Evolutionary conservation across 2,329 filamentous ascomycete genomes (phyloP).

Genomic region (Beauveria asiatica): DNA sequence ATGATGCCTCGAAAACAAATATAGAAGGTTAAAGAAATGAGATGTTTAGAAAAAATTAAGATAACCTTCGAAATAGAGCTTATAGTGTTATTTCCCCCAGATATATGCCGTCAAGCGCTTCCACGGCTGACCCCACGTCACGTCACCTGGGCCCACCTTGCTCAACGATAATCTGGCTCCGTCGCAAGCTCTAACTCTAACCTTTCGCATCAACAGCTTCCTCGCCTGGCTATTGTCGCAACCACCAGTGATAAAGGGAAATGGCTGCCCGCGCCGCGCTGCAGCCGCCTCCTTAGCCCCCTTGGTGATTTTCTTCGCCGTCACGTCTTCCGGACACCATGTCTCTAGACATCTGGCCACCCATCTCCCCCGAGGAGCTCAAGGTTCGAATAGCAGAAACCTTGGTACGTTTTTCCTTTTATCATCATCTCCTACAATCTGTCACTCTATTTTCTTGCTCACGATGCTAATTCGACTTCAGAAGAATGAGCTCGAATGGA

Average conservation of each 20-base stretch:
- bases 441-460: not conserved
- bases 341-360: constrained; percentile 53
- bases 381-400: constrained; percentile 40
- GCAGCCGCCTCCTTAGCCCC: constrained; percentile 8
- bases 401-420: constrained; percentile 33
- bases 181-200: not conserved
- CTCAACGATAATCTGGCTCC: not conserved
- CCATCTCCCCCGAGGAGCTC: constrained; percentile 41
- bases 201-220: not conserved
- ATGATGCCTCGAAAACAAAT: too few species aligned
- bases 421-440: not conserved
- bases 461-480: constrained; percentile 26
- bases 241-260: not conserved
- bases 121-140: not conserved
- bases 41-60: too few species aligned
- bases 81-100: too few species aligned
- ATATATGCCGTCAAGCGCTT: not conserved
- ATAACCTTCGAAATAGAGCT: too few species aligned
- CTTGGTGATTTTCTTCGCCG: not conserved
- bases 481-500: constrained; percentile 47
- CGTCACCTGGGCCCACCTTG: constrained; percentile 3
- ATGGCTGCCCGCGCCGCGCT: constrained; percentile 20
- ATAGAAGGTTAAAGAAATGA: too few species aligned
- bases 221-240: not conserved
- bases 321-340: constrained; percentile 24